Percentiles rank a stretch among this genome's conserved stretches.
These are phyloP conservation scores for Ceratocystis eucalypticola DNA, from an alignment of 2,329 filamentous ascomycete genomes.

Conservation along the genomic window DNA sequence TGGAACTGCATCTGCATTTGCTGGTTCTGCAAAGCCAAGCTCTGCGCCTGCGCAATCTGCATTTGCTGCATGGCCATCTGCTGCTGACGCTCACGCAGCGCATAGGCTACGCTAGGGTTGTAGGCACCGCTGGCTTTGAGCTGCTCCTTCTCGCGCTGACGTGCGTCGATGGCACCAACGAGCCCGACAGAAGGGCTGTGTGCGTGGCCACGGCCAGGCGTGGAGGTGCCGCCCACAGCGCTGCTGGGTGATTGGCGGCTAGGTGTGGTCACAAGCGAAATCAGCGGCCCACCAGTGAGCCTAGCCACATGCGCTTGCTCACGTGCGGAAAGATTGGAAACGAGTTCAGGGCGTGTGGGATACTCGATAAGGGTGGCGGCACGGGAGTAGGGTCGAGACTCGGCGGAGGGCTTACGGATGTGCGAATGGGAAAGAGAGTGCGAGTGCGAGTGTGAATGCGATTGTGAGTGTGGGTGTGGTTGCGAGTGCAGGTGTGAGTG, in stretches of 20 bases:
- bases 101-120: conserved; percentile 58
- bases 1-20: conserved; percentile 26
- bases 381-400: conserved; percentile 33
- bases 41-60: conserved; percentile 21
- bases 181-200: conserved; percentile 36
- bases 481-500: not conserved
- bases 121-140: conserved; percentile 52
- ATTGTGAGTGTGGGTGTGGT: not conserved
- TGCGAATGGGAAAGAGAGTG: conserved; percentile 31
- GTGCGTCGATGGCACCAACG: conserved; percentile 64
- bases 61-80: conserved; percentile 24
- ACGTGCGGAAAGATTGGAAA: conserved; percentile 58
- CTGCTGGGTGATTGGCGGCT: not conserved
- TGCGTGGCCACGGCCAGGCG: conserved; percentile 14
- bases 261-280: conserved; percentile 38
- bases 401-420: conserved; percentile 31
- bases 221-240: conserved; percentile 22
- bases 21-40: conserved; percentile 25
- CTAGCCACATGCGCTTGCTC: conserved; percentile 84
- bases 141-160: conserved; percentile 63
- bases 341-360: conserved; percentile 46
- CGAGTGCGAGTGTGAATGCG: conserved; percentile 20
- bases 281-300: conserved; percentile 62
- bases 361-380: conserved; percentile 33
- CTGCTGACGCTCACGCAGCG: conserved; percentile 55